Percentiles rank a stretch among this genome's conserved stretches.
These are phyloP conservation scores for Heritiera fomes DNA, from an alignment of 345 rosid species.

Conservation along the genomic window DNA sequence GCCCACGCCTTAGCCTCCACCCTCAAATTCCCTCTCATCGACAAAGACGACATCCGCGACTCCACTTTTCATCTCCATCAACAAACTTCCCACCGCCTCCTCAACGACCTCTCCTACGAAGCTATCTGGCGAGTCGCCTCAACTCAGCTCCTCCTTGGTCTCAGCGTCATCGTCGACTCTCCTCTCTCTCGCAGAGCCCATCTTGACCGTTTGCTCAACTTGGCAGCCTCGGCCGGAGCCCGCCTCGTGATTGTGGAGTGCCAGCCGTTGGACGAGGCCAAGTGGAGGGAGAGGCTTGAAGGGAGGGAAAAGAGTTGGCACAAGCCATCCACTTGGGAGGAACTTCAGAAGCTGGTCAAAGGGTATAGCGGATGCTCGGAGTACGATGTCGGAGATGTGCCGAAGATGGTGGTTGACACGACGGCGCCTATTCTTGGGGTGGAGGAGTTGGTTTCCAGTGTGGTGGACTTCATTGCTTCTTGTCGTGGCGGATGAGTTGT, in stretches of 20 bases:
- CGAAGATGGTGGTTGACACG: slow-evolving; percentile 58
- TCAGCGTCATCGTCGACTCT: slow-evolving; percentile 57
- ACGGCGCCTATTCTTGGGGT: slow-evolving; percentile 28
- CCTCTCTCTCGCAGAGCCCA: slow-evolving; percentile 54
- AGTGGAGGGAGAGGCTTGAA: slow-evolving; percentile 60
- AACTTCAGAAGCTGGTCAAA: slow-evolving; percentile 49
- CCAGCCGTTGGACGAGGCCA: slow-evolving; percentile 46
- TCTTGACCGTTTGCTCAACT: slow-evolving; percentile 40
- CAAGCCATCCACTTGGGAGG: slow-evolving; percentile 70
- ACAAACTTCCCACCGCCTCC: slow-evolving; percentile 27
- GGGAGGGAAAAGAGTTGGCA: slow-evolving; percentile 51
- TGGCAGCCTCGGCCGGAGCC: slow-evolving; percentile 39
- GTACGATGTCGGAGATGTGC: slow-evolving; percentile 52
- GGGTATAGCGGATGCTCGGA: slow-evolving; percentile 60
- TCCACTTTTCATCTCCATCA: slow-evolving; percentile 48
- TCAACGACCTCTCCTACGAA: slow-evolving; percentile 60
- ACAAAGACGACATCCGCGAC: slow-evolving; percentile 72
- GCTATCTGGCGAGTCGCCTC: slow-evolving; percentile 48
- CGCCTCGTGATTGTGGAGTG: slow-evolving; percentile 54
- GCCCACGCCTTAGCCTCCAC: slow-evolving; percentile 48
- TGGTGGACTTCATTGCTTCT: slow-evolving; percentile 39
- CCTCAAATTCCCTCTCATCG: slow-evolving; percentile 60
- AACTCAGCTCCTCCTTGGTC: slow-evolving; percentile 56
- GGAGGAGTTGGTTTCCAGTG: slow-evolving; percentile 33
- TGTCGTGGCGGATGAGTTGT: neutral